Conservation (phyloP, 495 filamentous ascomycete species). For the Xeromyces bisporus region DNA sequence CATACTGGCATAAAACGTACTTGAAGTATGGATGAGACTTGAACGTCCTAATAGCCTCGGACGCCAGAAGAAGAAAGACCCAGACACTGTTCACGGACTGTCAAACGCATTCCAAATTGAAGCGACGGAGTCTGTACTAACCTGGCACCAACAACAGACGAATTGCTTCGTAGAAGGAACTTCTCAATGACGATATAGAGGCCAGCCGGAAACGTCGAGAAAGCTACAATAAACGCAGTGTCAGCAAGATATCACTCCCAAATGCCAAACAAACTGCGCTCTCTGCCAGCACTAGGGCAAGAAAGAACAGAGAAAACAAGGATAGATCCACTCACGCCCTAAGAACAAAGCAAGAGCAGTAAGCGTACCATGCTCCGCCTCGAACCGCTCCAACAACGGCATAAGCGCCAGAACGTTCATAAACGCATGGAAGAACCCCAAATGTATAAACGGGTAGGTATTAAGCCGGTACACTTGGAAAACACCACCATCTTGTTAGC, state of each 20-base stretch:
- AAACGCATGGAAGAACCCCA: conserved; percentile 58
- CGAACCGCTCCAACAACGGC: conserved; percentile 80
- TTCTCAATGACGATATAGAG: conserved; percentile 57
- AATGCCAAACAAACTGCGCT: not conserved
- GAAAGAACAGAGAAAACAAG: not conserved
- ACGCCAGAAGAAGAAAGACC: conserved; percentile 73
- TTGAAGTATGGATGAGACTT: conserved; percentile 57
- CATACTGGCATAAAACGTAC: conserved; percentile 14
- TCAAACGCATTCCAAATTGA: conserved; percentile 6
- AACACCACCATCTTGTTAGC: too few species aligned
- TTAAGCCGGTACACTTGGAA: conserved; percentile 94
- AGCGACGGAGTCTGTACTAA: conserved; percentile 19
- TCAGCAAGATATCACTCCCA: conserved; percentile 4
- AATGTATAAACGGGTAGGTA: conserved; percentile 80
- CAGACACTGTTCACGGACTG: conserved; percentile 43
- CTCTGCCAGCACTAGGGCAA: not conserved
- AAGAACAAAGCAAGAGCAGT: conserved; percentile 67
- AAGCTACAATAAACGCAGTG: conserved; percentile 30
- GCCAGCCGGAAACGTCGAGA: conserved; percentile 62
- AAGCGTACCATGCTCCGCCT: conserved; percentile 85
- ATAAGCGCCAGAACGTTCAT: conserved; percentile 65
- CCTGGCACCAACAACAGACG: conserved; percentile 66
- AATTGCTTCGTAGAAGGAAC: conserved; percentile 44
- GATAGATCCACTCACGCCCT: conserved; percentile 52
- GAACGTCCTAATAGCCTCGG: conserved; percentile 71